These are phyloP conservation scores for Phyllostachys edulis DNA, from an alignment of 176 grass and related monocot species.

Conservation along the genomic window DNA sequence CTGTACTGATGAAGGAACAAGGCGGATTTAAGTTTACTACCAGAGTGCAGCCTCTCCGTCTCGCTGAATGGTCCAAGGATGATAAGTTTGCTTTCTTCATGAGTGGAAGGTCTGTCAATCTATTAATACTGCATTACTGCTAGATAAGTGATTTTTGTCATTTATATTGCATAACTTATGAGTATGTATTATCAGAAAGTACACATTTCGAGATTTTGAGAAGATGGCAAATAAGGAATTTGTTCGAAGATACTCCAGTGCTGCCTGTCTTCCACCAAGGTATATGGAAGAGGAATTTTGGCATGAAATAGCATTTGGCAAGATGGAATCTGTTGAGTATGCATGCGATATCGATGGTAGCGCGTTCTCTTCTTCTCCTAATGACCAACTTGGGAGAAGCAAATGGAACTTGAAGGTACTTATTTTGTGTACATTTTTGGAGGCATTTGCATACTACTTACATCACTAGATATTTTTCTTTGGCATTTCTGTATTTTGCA, in stretches of 20 bases:
- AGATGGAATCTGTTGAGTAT: conserved; percentile 94
- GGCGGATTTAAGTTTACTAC: conserved; percentile 84
- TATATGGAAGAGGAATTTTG: conserved; percentile 99
- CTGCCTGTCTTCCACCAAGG: conserved; percentile 73
- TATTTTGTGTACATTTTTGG: conserved; percentile 17
- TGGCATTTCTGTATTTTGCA: conserved; percentile 5
- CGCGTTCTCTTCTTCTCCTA: conserved; percentile 81
- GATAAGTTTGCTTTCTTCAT: conserved; percentile 95
- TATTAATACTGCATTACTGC: conserved; percentile 1
- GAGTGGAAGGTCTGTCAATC: conserved; percentile 77
- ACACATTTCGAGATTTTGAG: conserved; percentile 96
- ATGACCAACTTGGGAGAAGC: conserved; percentile 78
- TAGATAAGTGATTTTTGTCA: not conserved
- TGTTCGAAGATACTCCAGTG: conserved; percentile 81
- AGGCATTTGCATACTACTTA: conserved; percentile 10
- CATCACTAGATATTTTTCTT: not conserved
- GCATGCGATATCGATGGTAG: conserved; percentile 95
- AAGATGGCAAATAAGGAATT: conserved; percentile 98
- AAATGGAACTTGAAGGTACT: conserved; percentile 96
- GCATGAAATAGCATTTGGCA: conserved; percentile 96
- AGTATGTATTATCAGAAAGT: conserved; percentile 65
- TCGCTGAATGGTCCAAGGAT: conserved; percentile 83
- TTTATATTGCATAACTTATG: conserved; percentile 26
- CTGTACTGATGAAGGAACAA: conserved; percentile 86
- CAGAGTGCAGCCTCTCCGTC: conserved; percentile 86